Evolutionary conservation across 2,329 filamentous ascomycete species (phyloP).

Genomic region (Colletotrichum sublineola): DNA sequence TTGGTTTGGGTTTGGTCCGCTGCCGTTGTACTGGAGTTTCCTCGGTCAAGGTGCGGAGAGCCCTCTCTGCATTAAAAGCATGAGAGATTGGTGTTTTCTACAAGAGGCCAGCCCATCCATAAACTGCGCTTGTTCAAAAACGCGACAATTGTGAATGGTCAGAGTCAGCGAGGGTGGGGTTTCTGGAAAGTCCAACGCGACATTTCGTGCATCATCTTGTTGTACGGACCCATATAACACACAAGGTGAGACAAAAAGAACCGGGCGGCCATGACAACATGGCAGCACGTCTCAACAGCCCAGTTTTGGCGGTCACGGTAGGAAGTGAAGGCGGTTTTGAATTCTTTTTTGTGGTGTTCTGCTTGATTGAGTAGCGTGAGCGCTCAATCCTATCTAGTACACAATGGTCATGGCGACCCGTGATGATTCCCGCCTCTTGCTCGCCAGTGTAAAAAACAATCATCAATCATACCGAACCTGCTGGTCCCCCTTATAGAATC

Average conservation of each 20-base stretch:
- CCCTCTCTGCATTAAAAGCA: not conserved
- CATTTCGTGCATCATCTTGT: slow-evolving; percentile 31
- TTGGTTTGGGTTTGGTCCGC: too few species aligned
- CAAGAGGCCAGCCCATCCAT: not conserved
- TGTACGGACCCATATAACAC: slow-evolving; percentile 5
- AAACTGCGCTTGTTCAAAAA: slow-evolving; percentile 13
- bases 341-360: slow-evolving; percentile 28
- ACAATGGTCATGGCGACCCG: slow-evolving; percentile 16
- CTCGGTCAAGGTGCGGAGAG: too few species aligned
- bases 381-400: slow-evolving; percentile 39
- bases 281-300: not conserved
- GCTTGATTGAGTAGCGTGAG: slow-evolving; percentile 36
- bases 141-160: not conserved
- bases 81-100: not conserved
- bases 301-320: not conserved
- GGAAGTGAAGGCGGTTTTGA: not conserved
- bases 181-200: slow-evolving; percentile 26
- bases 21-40: not conserved
- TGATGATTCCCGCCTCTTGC: slow-evolving; percentile 24
- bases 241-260: not conserved
- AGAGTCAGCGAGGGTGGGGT: slow-evolving; percentile 1
- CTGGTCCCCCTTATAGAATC: slow-evolving; percentile 31
- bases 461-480: slow-evolving; percentile 41
- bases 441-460: slow-evolving; percentile 31
- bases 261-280: not conserved